phyloP scores from a whole-genome alignment of 2,329 filamentous ascomycete species.

The Cadophora gregata region DNA sequence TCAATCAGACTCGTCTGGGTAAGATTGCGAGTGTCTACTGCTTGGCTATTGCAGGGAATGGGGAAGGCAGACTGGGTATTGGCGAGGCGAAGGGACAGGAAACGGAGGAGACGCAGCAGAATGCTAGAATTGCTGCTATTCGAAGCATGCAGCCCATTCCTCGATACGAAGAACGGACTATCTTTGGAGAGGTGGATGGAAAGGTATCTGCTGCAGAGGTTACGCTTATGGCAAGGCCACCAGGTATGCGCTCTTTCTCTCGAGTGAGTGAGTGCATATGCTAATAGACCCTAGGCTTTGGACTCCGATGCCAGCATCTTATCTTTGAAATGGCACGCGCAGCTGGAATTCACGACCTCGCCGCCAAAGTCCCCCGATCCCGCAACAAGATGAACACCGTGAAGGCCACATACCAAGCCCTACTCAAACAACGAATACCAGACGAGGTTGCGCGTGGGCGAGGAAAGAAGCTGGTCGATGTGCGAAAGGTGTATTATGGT shows the following conservation, averaged over 20 bases:
- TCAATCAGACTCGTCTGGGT: slow-evolving; percentile 95
- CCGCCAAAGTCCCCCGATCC: slow-evolving; percentile 81
- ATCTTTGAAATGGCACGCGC: slow-evolving; percentile 95
- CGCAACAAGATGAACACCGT: slow-evolving; percentile 98
- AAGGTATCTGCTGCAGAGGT: slow-evolving; percentile 92
- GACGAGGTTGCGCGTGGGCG: slow-evolving; percentile 88
- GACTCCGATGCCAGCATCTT: slow-evolving; percentile 86
- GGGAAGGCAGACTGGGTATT: slow-evolving; percentile 82
- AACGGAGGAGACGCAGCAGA: slow-evolving; percentile 66
- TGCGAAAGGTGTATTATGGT: slow-evolving; percentile 95
- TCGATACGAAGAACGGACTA: slow-evolving; percentile 90
- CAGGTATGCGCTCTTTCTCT: slow-evolving; percentile 66
- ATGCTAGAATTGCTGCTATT: slow-evolving; percentile 82
- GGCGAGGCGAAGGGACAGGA: slow-evolving; percentile 91
- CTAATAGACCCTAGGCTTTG: slow-evolving; percentile 71
- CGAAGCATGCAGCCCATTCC: slow-evolving; percentile 92
- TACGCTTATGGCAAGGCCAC: slow-evolving; percentile 80
- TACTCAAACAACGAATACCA: slow-evolving; percentile 83
- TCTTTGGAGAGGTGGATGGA: slow-evolving; percentile 80
- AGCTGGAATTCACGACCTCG: slow-evolving; percentile 85
- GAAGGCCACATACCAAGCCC: slow-evolving; percentile 85
- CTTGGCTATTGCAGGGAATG: slow-evolving; percentile 85
- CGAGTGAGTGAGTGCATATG: not conserved
- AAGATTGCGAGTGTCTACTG: slow-evolving; percentile 82
- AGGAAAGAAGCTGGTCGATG: slow-evolving; percentile 95